Evolutionary conservation across 2,329 filamentous ascomycete genomes (phyloP).

Genomic region (Arachnomyces sp.): DNA sequence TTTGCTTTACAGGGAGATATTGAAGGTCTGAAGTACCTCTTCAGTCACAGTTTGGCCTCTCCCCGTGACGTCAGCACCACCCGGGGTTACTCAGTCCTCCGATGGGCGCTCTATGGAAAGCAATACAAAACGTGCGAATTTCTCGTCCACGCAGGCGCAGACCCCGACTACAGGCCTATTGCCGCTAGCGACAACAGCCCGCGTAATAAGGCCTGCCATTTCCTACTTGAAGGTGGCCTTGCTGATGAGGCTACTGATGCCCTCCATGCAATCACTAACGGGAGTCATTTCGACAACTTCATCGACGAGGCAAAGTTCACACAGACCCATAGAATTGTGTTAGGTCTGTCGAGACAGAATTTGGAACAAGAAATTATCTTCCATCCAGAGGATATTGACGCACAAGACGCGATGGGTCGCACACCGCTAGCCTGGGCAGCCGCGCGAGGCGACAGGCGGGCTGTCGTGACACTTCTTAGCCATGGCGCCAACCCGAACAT

Average conservation of each 20-base stretch:
- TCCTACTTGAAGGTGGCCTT: constrained; percentile 17
- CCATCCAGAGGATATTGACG: constrained; percentile 15
- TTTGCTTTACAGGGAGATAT: constrained; percentile 25
- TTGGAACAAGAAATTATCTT: constrained; percentile 15
- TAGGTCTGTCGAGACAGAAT: constrained; percentile 15
- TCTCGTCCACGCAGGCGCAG: constrained; percentile 22
- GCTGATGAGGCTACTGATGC: constrained; percentile 8
- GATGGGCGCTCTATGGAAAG: constrained; percentile 28
- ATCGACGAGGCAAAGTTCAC: constrained; percentile 19
- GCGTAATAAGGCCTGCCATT: constrained; percentile 19
- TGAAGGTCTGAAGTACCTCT: constrained; percentile 24
- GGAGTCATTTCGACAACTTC: constrained; percentile 14
- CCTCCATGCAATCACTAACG: constrained; percentile 11
- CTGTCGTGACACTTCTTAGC: constrained; percentile 16
- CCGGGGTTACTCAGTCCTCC: constrained; percentile 26
- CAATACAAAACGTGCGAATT: constrained; percentile 25
- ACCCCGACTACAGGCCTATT: constrained; percentile 22
- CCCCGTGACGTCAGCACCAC: constrained; percentile 25
- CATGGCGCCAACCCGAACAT: constrained; percentile 19
- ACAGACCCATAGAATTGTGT: constrained; percentile 17
- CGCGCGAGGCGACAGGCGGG: constrained; percentile 16
- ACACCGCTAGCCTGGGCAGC: constrained; percentile 22
- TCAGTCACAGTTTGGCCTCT: constrained; percentile 22
- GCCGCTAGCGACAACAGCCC: constrained; percentile 18
- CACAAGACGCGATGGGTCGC: constrained; percentile 18